Evolutionary conservation across 371 early-diverging fungal genomes (phyloP), one percentile per base, ranked within the genome.

Genomic region (Mucor saturninus): DNA sequence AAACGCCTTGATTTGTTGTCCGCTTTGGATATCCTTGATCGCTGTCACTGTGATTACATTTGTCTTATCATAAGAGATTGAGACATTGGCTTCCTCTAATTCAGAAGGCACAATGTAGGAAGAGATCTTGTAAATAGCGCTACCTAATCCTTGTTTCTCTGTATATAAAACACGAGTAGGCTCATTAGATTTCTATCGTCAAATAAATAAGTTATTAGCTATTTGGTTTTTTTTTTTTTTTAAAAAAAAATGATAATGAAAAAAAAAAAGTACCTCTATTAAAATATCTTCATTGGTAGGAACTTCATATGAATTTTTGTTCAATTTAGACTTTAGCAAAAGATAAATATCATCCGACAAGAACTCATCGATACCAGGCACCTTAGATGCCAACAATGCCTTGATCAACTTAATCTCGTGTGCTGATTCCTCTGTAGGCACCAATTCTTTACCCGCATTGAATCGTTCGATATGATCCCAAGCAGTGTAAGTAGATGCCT

Each of bases 391-490:
- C 35, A 94, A 78, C 26, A 91, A 62, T 30, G 81, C 77, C 65
- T 77, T 84, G 43, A 95, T 70, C 61, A 89, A 64, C 29, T 69
- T 61, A 49, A 86, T 72, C 53, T 91, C 89, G 42, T 79, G 69
- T 37, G 61, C 69, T 38, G 89, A 88, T n/a, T 65, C 68, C 30
- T 76, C 80, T 2, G 83, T 74, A 2, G 85, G 77, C 14, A 76
- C 65, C 13, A 86, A 65, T 52, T 86, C 84, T 37, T 88, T 68
- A 56, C 84, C 85, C 3, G 29, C 21, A 40, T 84, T 79, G 66
- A 92, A 80, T 58, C 92, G 77, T 73, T 95, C 95, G 46, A 94
- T 79, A 60, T 95, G 95, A 69, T 94, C 95, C 83, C 86, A 90
- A 15, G 80, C 64, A 56, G 81, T 83, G 68, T 87, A 90, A 13